Base-by-base conservation (phyloP, 2,329 filamentous ascomycete species). In the Lojkania enalia region DNA sequence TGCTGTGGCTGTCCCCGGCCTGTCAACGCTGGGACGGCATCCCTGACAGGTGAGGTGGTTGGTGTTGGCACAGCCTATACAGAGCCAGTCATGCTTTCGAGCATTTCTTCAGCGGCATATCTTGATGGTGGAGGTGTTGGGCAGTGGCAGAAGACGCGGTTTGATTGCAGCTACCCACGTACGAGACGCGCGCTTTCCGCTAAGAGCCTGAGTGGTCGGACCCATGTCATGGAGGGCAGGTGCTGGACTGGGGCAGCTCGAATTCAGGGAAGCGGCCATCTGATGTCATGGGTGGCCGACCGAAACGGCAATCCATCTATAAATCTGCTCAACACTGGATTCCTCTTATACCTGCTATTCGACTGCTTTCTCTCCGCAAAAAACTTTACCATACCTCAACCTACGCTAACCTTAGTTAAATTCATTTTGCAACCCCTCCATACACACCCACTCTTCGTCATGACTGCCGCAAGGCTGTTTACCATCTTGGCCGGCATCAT, bases 401-500 rank as follows among this genome's bases (percentile, higher is more conserved):
- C 21, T 37, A 25, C 20, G 21, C 20, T 15, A 35, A 9, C 20
- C 39, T 38, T 39, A 35, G 5, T 42, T 12, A 12, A 32, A 20
- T 31, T 20, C 33, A n/a, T 20, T 20, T 13, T 20, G 20, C 32
- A 23, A 33, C 14, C n/a, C 16, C 25, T 33, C 5, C 23, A 30
- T 11, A 16, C 21, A 9, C 25, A 23, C 30, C 23, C 21, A 42
- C n/a, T 27, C 2, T 27, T 14, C 39, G 29, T n/a, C 23, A 68
- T 68, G 65, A 50, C 58, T 30, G 44, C 61, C 19, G 37, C 58
- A 25, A 54, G 52, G 19, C 46, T 69, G 45, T 54, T 70, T 49
- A 66, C 68, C 31, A 41, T 57, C 46, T 33, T 63, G 32, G 60
- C 69, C 16, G 64, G 67, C 49, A 46, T 74, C 39, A 20, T 72